Conservation (phyloP, 1,284 basidiomycete genomes). For the Caloboletus firmus region DNA sequence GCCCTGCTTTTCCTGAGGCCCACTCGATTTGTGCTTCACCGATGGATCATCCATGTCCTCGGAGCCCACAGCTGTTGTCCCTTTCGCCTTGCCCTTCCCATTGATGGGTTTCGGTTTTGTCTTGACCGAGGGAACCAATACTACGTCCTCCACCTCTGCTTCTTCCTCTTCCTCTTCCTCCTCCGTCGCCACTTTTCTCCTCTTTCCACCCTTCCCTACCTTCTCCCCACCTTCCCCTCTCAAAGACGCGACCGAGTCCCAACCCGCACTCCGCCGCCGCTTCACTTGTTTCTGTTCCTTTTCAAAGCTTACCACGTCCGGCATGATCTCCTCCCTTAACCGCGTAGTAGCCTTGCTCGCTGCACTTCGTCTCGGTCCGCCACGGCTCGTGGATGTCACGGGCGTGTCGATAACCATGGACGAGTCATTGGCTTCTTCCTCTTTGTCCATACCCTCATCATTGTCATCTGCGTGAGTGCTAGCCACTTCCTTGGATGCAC, state of each 20-base stretch:
- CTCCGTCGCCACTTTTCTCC: slow-evolving; percentile 23
- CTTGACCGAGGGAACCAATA: slow-evolving; percentile 33
- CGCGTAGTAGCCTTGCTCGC: slow-evolving; percentile 63
- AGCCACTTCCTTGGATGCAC: neutral
- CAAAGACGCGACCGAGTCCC: slow-evolving; percentile 16
- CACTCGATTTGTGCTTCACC: slow-evolving; percentile 9
- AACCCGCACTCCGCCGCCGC: slow-evolving; percentile 28
- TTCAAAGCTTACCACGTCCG: slow-evolving; percentile 69
- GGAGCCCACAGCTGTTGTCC: slow-evolving; percentile 1
- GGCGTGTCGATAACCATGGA: slow-evolving; percentile 15
- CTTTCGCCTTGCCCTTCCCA: slow-evolving; percentile 28
- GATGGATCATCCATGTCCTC: slow-evolving; percentile 14
- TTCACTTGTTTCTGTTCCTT: slow-evolving; percentile 54
- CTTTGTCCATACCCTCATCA: neutral
- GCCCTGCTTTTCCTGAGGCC: slow-evolving; percentile 11
- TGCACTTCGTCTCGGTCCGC: slow-evolving; percentile 51
- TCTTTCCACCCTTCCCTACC: slow-evolving; percentile 20
- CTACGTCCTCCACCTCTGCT: slow-evolving; percentile 26
- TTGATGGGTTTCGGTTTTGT: slow-evolving; percentile 30
- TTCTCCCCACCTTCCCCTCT: slow-evolving; percentile 4
- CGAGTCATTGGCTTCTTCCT: neutral
- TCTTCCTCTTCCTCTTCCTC: slow-evolving; percentile 32
- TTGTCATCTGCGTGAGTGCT: neutral
- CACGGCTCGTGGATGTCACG: slow-evolving; percentile 13
- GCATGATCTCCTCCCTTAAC: slow-evolving; percentile 68